Evolutionary conservation across 495 filamentous ascomycete species (phyloP), one percentile per base, ranked within the genome.

Genomic region (Podospora pseudocomata): DNA sequence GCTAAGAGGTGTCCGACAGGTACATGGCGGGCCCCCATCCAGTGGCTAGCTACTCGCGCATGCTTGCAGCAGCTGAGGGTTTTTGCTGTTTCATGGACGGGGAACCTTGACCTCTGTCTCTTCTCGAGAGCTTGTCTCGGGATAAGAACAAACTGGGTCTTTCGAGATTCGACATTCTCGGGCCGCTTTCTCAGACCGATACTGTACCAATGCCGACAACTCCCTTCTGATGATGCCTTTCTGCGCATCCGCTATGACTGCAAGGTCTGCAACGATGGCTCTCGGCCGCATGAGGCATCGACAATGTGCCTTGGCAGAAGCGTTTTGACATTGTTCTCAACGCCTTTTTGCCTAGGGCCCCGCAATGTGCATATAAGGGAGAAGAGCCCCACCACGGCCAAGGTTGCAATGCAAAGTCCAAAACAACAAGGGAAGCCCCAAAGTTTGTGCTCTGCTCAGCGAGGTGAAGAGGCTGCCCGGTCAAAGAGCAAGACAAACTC

Each of bases 361-460:
- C 60, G 60, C 60, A 62, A 30, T 27, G 60, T 62, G 60, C 60
- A 62, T 32, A 62, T 32, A n/a, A 62, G 27, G 60, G 23, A 63
- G 6, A 15, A 53, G 58, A 23, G 65, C 60, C 65, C 65, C 60
- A 67, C 60, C 55, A 15, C 27, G 20, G 19, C 65, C 23, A 58
- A 34, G 57, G 18, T 66, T 62, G 65, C 65, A 62, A 19, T 49
- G 20, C n/a, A 64, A 19, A 26, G 30, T 62, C 57, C 23, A 55
- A 65, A 28, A 58, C 55, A 58, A 58, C 55, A 58, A 58, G 19
- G 55, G 55, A 58, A 58, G 39, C 13, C 39, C 39, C 39, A 49
- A 49, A 49, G 39, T 49, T 49, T 58, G n/a, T 59, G 64, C 56
- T 23, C 23, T 65, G 53, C 44, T 49, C 39, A 49, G 15, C 39